Evolutionary conservation across 2,329 filamentous ascomycete species (phyloP).

Genomic region (Pseudogymnoascus sp.): DNA sequence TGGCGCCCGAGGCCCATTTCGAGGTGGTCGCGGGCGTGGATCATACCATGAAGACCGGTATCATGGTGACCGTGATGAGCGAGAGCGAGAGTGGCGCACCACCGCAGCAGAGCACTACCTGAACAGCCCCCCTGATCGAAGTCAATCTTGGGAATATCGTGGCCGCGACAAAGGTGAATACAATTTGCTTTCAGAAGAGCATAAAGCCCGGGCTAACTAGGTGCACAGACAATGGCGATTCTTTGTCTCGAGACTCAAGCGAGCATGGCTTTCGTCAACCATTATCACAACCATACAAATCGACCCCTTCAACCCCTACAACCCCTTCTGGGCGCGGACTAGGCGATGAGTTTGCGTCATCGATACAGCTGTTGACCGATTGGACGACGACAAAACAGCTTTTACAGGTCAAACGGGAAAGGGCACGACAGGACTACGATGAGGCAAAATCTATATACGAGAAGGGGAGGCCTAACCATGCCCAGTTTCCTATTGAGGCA

Average conservation of each 20-base stretch:
- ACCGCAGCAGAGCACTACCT: not conserved
- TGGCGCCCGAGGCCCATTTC: not conserved
- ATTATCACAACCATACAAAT: not conserved
- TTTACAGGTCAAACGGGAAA: not conserved
- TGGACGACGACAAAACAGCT: not conserved
- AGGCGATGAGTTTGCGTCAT: not conserved
- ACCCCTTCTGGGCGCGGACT: not conserved
- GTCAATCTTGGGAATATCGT: not conserved
- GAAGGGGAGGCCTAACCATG: not conserved
- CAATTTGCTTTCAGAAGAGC: not conserved
- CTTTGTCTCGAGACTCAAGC: not conserved
- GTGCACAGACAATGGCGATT: not conserved
- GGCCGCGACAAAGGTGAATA: not conserved
- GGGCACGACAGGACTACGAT: not conserved
- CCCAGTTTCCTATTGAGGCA: conserved; percentile 2
- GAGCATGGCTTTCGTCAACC: not conserved
- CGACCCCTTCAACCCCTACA: not conserved
- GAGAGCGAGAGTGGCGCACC: not conserved
- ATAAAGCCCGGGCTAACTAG: not conserved
- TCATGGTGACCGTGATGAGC: not conserved
- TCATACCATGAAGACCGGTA: not conserved
- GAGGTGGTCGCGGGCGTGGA: not conserved
- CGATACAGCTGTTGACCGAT: not conserved
- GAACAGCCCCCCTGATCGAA: not conserved
- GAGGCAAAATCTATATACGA: not conserved